Base-by-base conservation (phyloP, 805 yeast genomes). In the Hanseniaspora jakobsenii region DNA sequence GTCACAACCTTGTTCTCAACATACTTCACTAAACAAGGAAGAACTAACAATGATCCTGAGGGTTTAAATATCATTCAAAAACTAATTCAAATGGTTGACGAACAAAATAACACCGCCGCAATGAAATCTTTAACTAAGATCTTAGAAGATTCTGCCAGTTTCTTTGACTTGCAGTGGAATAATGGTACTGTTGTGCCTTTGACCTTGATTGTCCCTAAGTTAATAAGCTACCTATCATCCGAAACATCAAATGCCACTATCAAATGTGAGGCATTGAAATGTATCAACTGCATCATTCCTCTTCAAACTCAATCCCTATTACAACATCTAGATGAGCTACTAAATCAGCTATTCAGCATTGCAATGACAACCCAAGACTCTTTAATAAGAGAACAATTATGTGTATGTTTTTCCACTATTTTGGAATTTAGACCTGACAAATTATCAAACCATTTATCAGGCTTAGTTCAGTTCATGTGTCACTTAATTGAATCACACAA, bases 401-500 rank as follows among this genome's bases (percentile, higher is more conserved):
- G 95, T 63, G 66, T 76, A 3, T 75, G 93, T 2, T 84, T 91
- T 58, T 69, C 78, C 14, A 64, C 69, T 45, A 66, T 91, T 14
- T 64, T 89, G 50, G 89, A 83, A 45, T 71, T 75, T 9, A 70
- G 87, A 50, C 89, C 95, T 1, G 94, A 83, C 52, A 81, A 79
- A 58, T 65, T 91, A 27, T 61, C 71, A 39, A 85, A 87, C 6
- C 94, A 89, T 59, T 60, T 89, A 47, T 75, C 71, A 44, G 96
- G 96, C n/a, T 85, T 91, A 13, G 73, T 89, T 32, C 73, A 77
- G 51, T 91, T 81, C 64, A 77, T 87, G 55, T 62, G 85, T 40
- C 95, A 86, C 62, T 73, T 86, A 48, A 75, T 89, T 64, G 66
- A 67, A 43, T 22, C 36, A 14, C 29, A 30, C 14, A 42, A 42